phyloP scores from a whole-genome alignment of 1,284 basidiomycete species.

The Dichomitus squalens region DNA sequence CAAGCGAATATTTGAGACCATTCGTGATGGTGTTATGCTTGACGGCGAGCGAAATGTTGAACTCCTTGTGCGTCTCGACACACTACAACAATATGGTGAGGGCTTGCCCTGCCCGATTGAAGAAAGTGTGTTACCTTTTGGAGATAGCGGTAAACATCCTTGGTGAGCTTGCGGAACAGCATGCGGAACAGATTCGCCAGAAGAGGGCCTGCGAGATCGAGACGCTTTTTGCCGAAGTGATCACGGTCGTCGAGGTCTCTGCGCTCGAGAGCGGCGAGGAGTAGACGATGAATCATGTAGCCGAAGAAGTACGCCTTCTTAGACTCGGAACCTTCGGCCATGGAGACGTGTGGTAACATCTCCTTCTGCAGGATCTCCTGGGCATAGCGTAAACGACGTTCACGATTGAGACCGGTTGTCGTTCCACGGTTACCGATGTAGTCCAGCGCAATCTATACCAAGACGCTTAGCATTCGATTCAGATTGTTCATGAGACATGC shows the following conservation, averaged over 20 bases:
- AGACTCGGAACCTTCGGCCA: constrained; percentile 93
- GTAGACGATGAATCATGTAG: constrained; percentile 98
- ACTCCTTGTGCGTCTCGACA: constrained; percentile 96
- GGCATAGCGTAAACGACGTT: constrained; percentile 93
- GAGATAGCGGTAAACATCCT: constrained; percentile 95
- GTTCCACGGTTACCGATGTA: constrained; percentile 99
- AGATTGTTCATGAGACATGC: not conserved
- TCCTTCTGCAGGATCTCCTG: constrained; percentile 99
- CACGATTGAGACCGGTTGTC: constrained; percentile 89
- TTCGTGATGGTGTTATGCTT: constrained; percentile 98
- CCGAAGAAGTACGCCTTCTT: constrained; percentile 99
- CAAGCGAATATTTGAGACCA: constrained; percentile 96
- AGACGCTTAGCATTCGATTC: constrained; percentile 10
- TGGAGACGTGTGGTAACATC: constrained; percentile 97
- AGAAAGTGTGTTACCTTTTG: constrained; percentile 73
- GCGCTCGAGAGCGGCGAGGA: constrained; percentile 92
- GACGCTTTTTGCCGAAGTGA: constrained; percentile 98
- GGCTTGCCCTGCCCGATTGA: constrained; percentile 12
- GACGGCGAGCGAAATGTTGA: constrained; percentile 90
- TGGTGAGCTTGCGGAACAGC: constrained; percentile 96
- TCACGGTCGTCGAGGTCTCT: constrained; percentile 98
- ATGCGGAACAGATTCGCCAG: constrained; percentile 97
- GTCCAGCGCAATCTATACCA: constrained; percentile 74
- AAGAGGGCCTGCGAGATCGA: constrained; percentile 95
- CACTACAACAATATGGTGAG: constrained; percentile 55